Conservation (phyloP, 352 stramenopile species). For the Pythium dissimile region DNA sequence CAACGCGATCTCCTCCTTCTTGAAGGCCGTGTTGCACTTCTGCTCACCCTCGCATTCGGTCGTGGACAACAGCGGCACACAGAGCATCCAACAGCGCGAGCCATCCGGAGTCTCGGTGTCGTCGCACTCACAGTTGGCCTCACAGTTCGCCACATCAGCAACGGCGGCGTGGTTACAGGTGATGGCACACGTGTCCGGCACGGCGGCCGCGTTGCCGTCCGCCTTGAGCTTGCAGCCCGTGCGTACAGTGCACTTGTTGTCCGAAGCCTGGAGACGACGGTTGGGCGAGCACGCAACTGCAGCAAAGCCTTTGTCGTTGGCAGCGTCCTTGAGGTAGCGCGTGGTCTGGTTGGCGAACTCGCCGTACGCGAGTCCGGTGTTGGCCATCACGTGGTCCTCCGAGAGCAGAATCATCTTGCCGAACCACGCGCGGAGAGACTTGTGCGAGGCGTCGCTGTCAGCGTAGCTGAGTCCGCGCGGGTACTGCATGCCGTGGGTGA, state of each 20-base stretch:
- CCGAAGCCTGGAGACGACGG: constrained; percentile 20
- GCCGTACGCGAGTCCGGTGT: constrained; percentile 27
- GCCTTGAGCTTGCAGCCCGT: constrained; percentile 16
- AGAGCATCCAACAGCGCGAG: constrained; percentile 27
- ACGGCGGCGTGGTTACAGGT: constrained; percentile 25
- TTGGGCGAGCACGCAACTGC: constrained; percentile 26
- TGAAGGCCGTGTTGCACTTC: constrained; percentile 24
- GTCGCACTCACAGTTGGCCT: constrained; percentile 20
- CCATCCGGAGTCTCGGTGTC: constrained; percentile 1
- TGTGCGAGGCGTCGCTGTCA: constrained; percentile 20
- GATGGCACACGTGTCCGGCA: constrained; percentile 19
- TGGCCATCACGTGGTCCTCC: constrained; percentile 27
- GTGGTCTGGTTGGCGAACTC: constrained; percentile 27
- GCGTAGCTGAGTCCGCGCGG: constrained; percentile 40
- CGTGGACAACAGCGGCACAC: constrained; percentile 17
- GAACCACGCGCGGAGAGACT: constrained; percentile 54
- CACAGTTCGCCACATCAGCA: constrained; percentile 15
- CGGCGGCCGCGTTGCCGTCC: background rate
- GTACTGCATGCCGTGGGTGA: constrained; percentile 77
- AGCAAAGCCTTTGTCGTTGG: constrained; percentile 18
- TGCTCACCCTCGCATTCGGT: constrained; percentile 22
- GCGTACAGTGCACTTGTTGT: constrained; percentile 22
- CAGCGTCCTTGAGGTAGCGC: constrained; percentile 18
- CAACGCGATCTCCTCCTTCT: constrained; percentile 19
- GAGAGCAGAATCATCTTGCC: constrained; percentile 37